Evolutionary conservation across 176 grass and related monocot species (phyloP), one percentile per base, ranked within the genome.

Genomic region (Oryza glumipatula): DNA sequence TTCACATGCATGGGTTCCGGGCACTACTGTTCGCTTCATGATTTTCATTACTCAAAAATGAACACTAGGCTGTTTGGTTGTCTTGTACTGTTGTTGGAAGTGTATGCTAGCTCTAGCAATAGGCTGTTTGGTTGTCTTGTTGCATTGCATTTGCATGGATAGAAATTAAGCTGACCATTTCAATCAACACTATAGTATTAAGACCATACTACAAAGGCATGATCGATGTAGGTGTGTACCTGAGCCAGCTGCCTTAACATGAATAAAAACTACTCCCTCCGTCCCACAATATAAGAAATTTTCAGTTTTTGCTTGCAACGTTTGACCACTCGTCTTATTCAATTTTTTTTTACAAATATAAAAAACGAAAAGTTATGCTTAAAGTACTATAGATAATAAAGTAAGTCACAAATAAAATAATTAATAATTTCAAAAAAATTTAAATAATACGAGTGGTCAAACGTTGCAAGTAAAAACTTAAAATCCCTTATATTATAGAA

Each of bases 201-300:
- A 3, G 19, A 56, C 14, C 16, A 56, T 19, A 56, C 16, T 56
- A 19, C 51, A 4, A 21, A 58, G 54, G 51, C 14, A 23, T 56
- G 67, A 33, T 61, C 17, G 23, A 35, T 51, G 33, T 47, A 43
- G 13, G 13, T 13, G 52, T 56, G 16, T 56, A 56, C 52, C 46
- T 49, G 46, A 56, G 15, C 73, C 30, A 49, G 6, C 16, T 72
- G 68, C 19, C 68, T 70, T 30, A 41, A 88, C 80, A 8, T 58
- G 78, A 81, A 87, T 24, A 26, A 82, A 82, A 52, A 7, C 17
- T 63, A 26, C 26, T 26, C 26, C 26, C 26, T 26, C 26, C 26
- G 1, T 26, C 1, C 1, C 26, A 26, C 1, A 26, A 26, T 26
- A 26, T 26, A 26, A 26, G 26, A 1, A 0, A 26, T 26, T 26